These are phyloP conservation scores for Solanum chilense DNA, from an alignment of 257 asterid genomes.

Conservation along the genomic window DNA sequence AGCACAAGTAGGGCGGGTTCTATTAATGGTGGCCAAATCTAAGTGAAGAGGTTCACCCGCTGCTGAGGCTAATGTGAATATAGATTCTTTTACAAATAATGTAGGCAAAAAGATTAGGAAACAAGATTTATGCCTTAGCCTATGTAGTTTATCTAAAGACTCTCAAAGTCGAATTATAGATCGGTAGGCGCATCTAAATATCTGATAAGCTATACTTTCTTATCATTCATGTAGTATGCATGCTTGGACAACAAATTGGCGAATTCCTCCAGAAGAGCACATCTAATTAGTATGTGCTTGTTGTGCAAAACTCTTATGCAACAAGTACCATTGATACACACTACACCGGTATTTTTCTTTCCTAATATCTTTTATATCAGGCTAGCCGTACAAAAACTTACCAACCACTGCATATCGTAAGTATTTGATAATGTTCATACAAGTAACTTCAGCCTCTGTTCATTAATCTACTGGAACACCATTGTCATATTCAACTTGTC, in stretches of 20 bases:
- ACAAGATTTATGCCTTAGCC: background rate
- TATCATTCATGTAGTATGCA: background rate
- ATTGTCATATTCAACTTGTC: background rate
- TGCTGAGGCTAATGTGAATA: background rate
- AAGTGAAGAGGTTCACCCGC: background rate
- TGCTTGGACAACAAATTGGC: background rate
- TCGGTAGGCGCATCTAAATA: background rate
- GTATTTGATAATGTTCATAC: background rate
- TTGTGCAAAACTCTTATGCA: background rate
- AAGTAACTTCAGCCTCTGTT: background rate
- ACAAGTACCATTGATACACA: background rate
- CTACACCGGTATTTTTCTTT: background rate
- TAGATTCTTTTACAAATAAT: background rate
- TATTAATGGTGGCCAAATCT: background rate
- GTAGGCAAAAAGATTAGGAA: background rate
- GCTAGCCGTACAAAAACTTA: background rate
- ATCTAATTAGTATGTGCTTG: background rate
- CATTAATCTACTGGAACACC: background rate
- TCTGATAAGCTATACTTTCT: background rate
- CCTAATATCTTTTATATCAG: background rate
- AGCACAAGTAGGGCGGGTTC: background rate
- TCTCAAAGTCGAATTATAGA: background rate
- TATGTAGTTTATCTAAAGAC: background rate
- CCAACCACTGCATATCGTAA: background rate
- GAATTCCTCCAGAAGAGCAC: background rate